Base-by-base conservation (phyloP, 2,329 filamentous ascomycete species). In the Alternaria gansuensis region DNA sequence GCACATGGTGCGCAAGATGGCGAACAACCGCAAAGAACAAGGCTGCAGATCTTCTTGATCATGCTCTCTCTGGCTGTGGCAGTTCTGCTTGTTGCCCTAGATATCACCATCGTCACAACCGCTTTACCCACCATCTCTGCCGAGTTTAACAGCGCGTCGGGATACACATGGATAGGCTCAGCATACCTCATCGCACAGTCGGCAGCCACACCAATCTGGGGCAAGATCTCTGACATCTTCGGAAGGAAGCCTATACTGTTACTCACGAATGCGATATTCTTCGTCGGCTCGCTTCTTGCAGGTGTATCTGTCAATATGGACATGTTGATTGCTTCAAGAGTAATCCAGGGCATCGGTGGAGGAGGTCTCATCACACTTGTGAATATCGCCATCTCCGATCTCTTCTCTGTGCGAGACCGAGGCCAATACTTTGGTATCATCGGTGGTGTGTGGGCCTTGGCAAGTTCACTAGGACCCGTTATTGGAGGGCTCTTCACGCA, bases 401-500 rank as follows among this genome's bases (percentile, higher is more conserved):
- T 89, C 28, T 89, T 90, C 76, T 85, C 74, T 54, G 82, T 89
- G 77, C 77, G 83, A 75, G 83, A 77, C 34, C 82, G 87, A 44
- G 83, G 85, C 17, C 82, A 85, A 56, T 89, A 87, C 70, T 87
- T 86, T 68, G 88, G 88, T 0, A 77, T 91, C 45, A 84, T 90
- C 54, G 87, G 87, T 4, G 82, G 88, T 50, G 85, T 90, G 0
- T 88, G 89, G 89, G 87, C 87, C 2, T 72, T 89, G 21, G 88
- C 89, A 3, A 84, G 83, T 34, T 85, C 84, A 0, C 76, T 90
- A n/a, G 90, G 89, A 0, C 89, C 89, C 0, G 79, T 89, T 2
- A 78, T 91, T 5, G 89, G 89, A 17, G 90, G 90, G 7, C 83
- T 84, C 0, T 88, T 92, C 62, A 89, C 88, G 0, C 81, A 87